Percentiles rank a stretch among this genome's conserved stretches.
phyloP scores from a whole-genome alignment of 805 yeast species.

The Zygosaccharomyces lentus region DNA sequence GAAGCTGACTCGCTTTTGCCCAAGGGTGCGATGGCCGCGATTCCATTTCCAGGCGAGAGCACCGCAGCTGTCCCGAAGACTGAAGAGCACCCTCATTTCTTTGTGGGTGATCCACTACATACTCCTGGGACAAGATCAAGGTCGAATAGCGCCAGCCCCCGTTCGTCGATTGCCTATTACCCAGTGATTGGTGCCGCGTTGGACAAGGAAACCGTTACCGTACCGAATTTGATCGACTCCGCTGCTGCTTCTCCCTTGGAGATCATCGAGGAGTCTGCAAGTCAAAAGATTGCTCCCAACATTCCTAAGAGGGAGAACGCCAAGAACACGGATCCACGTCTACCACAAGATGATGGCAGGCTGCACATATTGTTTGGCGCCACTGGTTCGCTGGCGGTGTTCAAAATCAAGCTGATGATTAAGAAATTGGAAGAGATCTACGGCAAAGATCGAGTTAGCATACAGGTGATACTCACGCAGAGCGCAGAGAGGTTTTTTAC shows the following conservation, averaged over 20 bases:
- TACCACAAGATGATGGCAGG: conserved; percentile 81
- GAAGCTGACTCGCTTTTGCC: neutral
- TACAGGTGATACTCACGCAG: conserved; percentile 80
- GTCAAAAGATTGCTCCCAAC: conserved; percentile 17
- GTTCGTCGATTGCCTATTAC: conserved; percentile 14
- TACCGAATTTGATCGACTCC: conserved; percentile 6
- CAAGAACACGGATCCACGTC: conserved; percentile 53
- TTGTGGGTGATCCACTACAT: conserved; percentile 62
- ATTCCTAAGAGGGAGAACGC: conserved; percentile 39
- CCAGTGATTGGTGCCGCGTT: conserved; percentile 1
- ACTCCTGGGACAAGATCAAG: conserved; percentile 29
- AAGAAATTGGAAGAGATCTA: conserved; percentile 77
- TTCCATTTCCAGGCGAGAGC: neutral
- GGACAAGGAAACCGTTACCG: conserved; percentile 11
- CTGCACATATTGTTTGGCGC: conserved; percentile 82
- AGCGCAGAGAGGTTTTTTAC: conserved; percentile 73
- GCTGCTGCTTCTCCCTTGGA: conserved; percentile 5
- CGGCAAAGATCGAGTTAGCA: conserved; percentile 67
- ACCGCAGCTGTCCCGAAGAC: conserved; percentile 2
- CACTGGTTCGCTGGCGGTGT: conserved; percentile 83
- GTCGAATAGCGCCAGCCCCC: conserved; percentile 21
- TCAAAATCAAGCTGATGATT: conserved; percentile 72
- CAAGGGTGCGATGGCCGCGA: neutral
- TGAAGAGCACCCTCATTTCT: conserved; percentile 75
- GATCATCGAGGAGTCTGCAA: conserved; percentile 12